Evolutionary conservation across 2,329 filamentous ascomycete genomes (phyloP).

Genomic region (Aspergillus thermomutatus): DNA sequence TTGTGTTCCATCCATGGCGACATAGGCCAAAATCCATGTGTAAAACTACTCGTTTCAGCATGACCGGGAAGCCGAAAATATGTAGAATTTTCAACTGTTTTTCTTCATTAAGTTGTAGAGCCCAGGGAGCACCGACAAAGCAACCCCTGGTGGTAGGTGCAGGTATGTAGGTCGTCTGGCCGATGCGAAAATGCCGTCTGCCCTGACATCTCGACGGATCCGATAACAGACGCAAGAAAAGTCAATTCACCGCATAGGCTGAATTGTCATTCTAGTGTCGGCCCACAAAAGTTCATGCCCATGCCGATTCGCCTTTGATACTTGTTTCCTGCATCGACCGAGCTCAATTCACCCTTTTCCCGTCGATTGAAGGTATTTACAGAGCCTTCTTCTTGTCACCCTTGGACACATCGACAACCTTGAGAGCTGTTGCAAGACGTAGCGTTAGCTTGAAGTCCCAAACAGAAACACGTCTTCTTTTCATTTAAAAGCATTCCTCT

Average conservation of each 20-base stretch:
- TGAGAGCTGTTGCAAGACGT: constrained; percentile 34
- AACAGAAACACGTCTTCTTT: not conserved
- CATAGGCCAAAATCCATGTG: not conserved
- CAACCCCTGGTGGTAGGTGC: constrained; percentile 21
- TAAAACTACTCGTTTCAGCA: not conserved
- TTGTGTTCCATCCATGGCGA: not conserved
- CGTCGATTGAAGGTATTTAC: constrained; percentile 32
- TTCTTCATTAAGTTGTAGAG: constrained; percentile 35
- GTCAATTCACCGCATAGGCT: constrained; percentile 8
- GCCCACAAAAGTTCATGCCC: constrained; percentile 29
- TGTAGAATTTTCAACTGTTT: constrained; percentile 38
- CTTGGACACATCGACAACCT: constrained; percentile 45
- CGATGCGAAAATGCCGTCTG: constrained; percentile 14
- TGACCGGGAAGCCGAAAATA: constrained; percentile 8
- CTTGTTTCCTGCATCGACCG: constrained; percentile 27
- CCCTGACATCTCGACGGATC: constrained; percentile 13
- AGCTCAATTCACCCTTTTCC: constrained; percentile 22
- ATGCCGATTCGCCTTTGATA: constrained; percentile 25
- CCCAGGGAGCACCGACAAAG: constrained; percentile 31
- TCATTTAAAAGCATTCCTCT: not conserved
- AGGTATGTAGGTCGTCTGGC: constrained; percentile 32
- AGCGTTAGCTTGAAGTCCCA: constrained; percentile 18
- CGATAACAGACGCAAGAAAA: constrained; percentile 26
- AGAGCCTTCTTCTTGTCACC: constrained; percentile 45
- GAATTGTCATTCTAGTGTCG: constrained; percentile 24